Evolutionary conservation across 2,329 filamentous ascomycete genomes (phyloP).

Genomic region (Ascochyta pisi): DNA sequence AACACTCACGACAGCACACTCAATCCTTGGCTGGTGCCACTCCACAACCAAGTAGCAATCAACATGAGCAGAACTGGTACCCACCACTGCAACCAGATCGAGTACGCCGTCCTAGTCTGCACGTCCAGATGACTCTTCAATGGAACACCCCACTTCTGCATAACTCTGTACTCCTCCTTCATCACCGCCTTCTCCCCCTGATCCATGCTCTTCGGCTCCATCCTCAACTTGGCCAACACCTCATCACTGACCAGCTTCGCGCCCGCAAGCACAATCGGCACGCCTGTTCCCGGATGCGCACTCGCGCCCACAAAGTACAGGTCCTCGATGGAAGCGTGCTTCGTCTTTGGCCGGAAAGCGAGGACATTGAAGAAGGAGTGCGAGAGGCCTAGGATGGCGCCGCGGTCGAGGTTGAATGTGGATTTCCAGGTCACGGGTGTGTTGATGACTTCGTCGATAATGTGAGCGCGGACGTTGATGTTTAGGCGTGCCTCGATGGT

Average conservation of each 20-base stretch:
- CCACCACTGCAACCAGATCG: slow-evolving; percentile 19
- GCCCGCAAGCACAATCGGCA: slow-evolving; percentile 75
- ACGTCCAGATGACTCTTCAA: slow-evolving; percentile 15
- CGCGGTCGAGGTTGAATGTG: slow-evolving; percentile 76
- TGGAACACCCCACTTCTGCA: slow-evolving; percentile 9
- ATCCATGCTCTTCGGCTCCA: slow-evolving; percentile 19
- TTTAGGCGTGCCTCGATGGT: slow-evolving; percentile 69
- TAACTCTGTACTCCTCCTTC: slow-evolving; percentile 14
- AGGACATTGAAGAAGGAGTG: slow-evolving; percentile 79
- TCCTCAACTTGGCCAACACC: slow-evolving; percentile 52
- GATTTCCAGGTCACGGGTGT: slow-evolving; percentile 70
- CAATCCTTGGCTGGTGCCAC: slow-evolving; percentile 2
- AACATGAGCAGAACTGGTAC: slow-evolving; percentile 8
- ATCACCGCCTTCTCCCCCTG: slow-evolving; percentile 11
- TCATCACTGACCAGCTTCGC: slow-evolving; percentile 67
- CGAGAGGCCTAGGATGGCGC: slow-evolving; percentile 74
- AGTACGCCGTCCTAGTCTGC: slow-evolving; percentile 16
- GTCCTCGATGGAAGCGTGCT: slow-evolving; percentile 57
- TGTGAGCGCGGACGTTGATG: slow-evolving; percentile 57
- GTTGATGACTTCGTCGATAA: slow-evolving; percentile 70
- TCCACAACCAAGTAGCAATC: slow-evolving; percentile 11
- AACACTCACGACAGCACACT: slow-evolving; percentile 11
- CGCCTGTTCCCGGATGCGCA: slow-evolving; percentile 77
- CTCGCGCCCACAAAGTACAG: slow-evolving; percentile 77
- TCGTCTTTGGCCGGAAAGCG: slow-evolving; percentile 68